Base-by-base conservation (phyloP, 2,329 filamentous ascomycete species). In the Ophiostoma sp. region DNA sequence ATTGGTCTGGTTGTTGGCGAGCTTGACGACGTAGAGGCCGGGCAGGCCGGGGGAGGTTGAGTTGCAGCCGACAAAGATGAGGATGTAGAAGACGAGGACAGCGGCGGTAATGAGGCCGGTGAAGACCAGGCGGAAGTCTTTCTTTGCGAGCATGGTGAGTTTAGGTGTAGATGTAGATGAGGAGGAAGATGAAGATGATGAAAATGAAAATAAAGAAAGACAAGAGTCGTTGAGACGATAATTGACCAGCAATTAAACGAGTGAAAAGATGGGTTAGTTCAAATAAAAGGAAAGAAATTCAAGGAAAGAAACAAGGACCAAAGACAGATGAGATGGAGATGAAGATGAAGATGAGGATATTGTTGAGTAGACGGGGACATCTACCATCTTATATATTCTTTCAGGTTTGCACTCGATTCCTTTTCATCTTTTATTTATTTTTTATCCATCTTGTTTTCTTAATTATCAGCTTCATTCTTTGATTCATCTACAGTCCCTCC, bases 41-140 rank as follows among this genome's bases (percentile, higher is more conserved):
- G 73, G 73, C 6, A 75, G 44, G 39, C 74, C 73, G 41, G 74
- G 74, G 5, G 74, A 75, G 15, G 70, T 73, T n/a, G 73, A 74
- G 39, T 69, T 72, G 70, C 74, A 74, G 68, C 74, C 73, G 70
- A 73, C 68, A 13, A 75, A 71, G 3, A 71, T 62, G 65, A 75
- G 73, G 35, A 74, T 64, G 67, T 72, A 72, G 36, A 68, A 72
- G 67, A 72, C 67, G 52, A 64, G 13, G 15, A 70, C 69, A 39
- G 67, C 65, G 48, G 67, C 57, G 67, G 68, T 48, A 5, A 72
- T 33, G 39, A 72, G 68, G 44, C 68, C 71, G 36, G 36, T 27
- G 3, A 72, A 48, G 23, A 44, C 67, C 27, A 62, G 67, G 17
- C 68, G 68, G 67, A 72, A 31, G 23, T 67, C 68, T 62, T 71